Percentiles rank a stretch among this genome's conserved stretches.
phyloP scores from a whole-genome alignment of 441 rosid species.

The Euphorbia corollata region DNA sequence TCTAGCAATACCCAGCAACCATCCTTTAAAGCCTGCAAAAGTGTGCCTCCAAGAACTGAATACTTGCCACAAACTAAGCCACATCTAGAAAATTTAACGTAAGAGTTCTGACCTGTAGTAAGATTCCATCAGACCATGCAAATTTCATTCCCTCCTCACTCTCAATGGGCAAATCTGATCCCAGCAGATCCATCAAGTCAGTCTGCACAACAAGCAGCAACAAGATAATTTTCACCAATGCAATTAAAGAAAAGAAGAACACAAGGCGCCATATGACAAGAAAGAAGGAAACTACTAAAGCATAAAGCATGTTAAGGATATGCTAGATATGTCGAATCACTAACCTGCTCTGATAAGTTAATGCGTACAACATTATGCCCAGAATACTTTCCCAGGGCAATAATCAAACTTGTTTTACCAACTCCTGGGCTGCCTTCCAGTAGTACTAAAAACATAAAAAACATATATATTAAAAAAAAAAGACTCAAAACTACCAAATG shows the following conservation, averaged over 20 bases:
- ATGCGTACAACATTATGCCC: slow-evolving; percentile 97
- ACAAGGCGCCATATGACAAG: neutral
- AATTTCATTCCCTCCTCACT: slow-evolving; percentile 86
- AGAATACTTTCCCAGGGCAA: slow-evolving; percentile 86
- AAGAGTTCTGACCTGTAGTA: slow-evolving; percentile 59
- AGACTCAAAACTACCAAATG: slow-evolving; percentile 3
- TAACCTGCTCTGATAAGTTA: slow-evolving; percentile 96
- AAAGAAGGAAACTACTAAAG: neutral
- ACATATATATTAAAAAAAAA: neutral
- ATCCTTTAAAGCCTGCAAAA: slow-evolving; percentile 77
- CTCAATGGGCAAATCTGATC: slow-evolving; percentile 91
- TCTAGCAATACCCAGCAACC: slow-evolving; percentile 98
- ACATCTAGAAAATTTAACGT: slow-evolving; percentile 10
- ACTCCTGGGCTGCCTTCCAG: slow-evolving; percentile 99
- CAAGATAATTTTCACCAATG: slow-evolving; percentile 5
- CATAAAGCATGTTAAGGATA: neutral
- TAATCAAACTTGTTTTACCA: slow-evolving; percentile 92
- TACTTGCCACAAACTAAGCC: neutral
- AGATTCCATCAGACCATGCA: slow-evolving; percentile 98
- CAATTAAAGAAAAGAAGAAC: neutral
- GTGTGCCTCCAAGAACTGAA: neutral
- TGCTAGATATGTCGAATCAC: slow-evolving; percentile 12
- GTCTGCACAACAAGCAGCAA: slow-evolving; percentile 53
- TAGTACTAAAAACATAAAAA: slow-evolving; percentile 50
- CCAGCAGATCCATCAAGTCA: slow-evolving; percentile 98